Conservation (phyloP, 192 early-diverging fungal genomes). For the Dissophora ornata region DNA sequence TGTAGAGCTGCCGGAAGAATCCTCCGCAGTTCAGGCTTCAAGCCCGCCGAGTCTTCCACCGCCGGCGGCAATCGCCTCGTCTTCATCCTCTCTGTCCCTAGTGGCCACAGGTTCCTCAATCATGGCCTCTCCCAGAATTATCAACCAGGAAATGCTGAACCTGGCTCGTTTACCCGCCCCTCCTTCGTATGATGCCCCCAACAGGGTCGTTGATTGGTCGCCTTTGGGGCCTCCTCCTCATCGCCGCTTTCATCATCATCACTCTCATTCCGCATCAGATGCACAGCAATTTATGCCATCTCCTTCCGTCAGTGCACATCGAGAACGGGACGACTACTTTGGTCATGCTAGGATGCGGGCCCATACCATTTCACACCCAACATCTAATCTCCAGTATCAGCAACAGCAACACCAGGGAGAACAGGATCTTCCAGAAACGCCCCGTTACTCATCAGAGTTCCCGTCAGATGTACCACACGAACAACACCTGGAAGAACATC, state of each 20-base stretch:
- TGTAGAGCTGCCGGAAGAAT: background rate
- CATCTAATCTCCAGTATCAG: background rate
- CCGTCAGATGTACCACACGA: constrained; percentile 43
- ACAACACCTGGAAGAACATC: constrained; percentile 29
- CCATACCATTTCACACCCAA: constrained; percentile 36
- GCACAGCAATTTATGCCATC: background rate
- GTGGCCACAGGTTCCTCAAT: background rate
- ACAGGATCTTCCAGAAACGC: constrained; percentile 7
- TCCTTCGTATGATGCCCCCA: constrained; percentile 44
- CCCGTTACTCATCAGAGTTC: constrained; percentile 51
- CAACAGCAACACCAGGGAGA: background rate
- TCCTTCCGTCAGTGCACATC: background rate
- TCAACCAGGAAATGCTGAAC: constrained; percentile 23
- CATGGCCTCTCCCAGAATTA: constrained; percentile 1
- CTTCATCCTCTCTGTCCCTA: background rate
- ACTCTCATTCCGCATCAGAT: constrained; percentile 11
- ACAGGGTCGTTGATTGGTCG: constrained; percentile 28
- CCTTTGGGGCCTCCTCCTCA: constrained; percentile 16
- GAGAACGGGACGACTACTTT: constrained; percentile 29
- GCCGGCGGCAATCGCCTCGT: background rate
- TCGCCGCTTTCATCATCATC: constrained; percentile 1
- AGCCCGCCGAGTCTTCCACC: background rate
- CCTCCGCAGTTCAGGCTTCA: background rate
- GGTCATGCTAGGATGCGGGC: constrained; percentile 16
- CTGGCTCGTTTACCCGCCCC: constrained; percentile 24